These are phyloP conservation scores for Termitomyces sp. DNA, from an alignment of 768 basidiomycete species.

Conservation along the genomic window DNA sequence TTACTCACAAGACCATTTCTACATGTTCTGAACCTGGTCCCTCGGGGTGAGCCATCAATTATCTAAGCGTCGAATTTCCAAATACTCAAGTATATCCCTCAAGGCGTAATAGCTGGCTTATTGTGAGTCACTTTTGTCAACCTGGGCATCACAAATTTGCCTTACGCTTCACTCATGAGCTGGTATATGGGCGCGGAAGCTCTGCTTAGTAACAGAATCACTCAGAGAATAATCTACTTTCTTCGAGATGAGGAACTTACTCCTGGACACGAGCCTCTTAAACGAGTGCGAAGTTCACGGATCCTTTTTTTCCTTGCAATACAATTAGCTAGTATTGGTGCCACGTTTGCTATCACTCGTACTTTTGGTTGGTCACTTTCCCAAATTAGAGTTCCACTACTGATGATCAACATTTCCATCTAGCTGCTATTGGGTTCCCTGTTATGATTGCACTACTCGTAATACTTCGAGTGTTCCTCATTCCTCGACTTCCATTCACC, in stretches of 20 bases:
- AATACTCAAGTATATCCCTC: conserved; percentile 1
- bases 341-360: conserved; percentile 88
- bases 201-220: conserved; percentile 78
- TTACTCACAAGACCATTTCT: conserved; percentile 82
- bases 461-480: conserved; percentile 66
- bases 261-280: conserved; percentile 64
- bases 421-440: conserved; percentile 89
- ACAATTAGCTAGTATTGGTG: conserved; percentile 81
- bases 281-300: conserved; percentile 70
- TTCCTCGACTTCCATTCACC: conserved; percentile 76
- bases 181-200: conserved; percentile 94
- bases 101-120: conserved; percentile 76
- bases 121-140: conserved; percentile 53
- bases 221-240: conserved; percentile 75
- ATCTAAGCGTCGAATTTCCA: conserved; percentile 7
- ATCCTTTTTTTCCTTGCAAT: conserved; percentile 69
- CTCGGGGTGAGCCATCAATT: conserved; percentile 43
- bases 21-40: conserved; percentile 75
- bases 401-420: conserved; percentile 15
- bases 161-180: conserved; percentile 29
- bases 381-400: conserved; percentile 18
- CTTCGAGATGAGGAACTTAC: conserved; percentile 68
- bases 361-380: conserved; percentile 60
- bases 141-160: neutral
- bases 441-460: conserved; percentile 83